Conservation (phyloP, 2,329 filamentous ascomycete species). For the Cordyceps fumosorosea region DNA sequence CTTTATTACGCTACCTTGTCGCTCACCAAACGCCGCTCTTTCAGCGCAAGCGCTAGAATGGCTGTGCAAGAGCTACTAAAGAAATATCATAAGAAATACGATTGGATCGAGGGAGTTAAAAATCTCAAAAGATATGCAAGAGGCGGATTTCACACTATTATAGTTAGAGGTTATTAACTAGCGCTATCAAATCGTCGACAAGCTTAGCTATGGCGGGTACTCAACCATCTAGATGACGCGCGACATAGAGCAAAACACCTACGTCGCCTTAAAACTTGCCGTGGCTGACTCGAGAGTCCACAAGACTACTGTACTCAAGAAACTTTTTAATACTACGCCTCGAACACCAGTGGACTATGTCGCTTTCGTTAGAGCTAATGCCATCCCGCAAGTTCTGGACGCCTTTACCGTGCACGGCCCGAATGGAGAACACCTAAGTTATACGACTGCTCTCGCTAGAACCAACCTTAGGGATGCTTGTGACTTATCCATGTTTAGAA, state of each 20-base stretch:
- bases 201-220: conserved; percentile 32
- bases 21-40: background rate
- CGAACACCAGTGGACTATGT: background rate
- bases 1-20: background rate
- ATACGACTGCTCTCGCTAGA: background rate
- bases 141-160: conserved; percentile 9
- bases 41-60: background rate
- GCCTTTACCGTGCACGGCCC: background rate
- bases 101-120: background rate
- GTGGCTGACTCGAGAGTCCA: background rate
- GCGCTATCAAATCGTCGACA: conserved; percentile 31
- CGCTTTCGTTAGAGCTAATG: background rate
- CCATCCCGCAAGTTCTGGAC: background rate
- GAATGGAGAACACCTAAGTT: background rate
- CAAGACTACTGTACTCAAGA: background rate
- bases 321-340: background rate
- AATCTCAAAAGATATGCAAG: background rate
- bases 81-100: background rate
- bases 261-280: conserved; percentile 14
- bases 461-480: background rate
- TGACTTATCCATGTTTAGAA: background rate
- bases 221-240: conserved; percentile 35
- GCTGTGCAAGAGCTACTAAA: background rate
- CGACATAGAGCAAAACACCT: conserved; percentile 19
- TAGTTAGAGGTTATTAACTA: conserved; percentile 10